Base-by-base conservation (phyloP, 2,329 filamentous ascomycete species). In the Penicillium sclerotiorum region DNA sequence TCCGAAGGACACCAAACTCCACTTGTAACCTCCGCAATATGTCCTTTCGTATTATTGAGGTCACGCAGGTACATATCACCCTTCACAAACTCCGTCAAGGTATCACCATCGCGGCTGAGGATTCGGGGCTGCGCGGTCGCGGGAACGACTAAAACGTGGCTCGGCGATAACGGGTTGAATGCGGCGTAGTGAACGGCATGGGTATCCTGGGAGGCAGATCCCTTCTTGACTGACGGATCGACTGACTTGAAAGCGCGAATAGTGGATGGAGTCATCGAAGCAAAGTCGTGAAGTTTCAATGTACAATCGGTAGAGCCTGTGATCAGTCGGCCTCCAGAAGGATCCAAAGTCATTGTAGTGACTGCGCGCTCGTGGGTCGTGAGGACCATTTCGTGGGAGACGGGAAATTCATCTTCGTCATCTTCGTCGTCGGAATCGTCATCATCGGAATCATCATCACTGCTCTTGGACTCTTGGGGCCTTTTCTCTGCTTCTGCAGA, bases 31-130 rank as follows among this genome's bases (percentile, higher is more conserved):
- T 96, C 94, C 4, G 92, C 92, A 45, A 96, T 86, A 72, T 99
- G 94, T 1, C 94, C 94, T 69, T 96, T 97, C 4, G 94, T 99
- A 68, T 97, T 92, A 72, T 96, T 84, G 88, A 97, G 95, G 69
- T 99, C 94, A 47, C 93, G 83, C 58, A 99, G 75, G 64, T 99
- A 99, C 92, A 97, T 97, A 68, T 99, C 94, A 38, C 94, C 94
- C 73, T 99, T 99, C 60, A 91, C 87, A 58, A 96, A 97, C 65
- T 96, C 91, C 1, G 87, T 87, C 41, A 95, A 63, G 7, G 88
- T 80, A 37, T 95, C 90, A 32, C 94, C 94, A 74, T 99, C 93
- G 63, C 94, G 85, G 61, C 84, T 89, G 69, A 97, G 80, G 20
- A 99, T 85, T 69, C 91, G 92, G 11, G 93, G 90, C 69, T 97